Percentiles rank a stretch among this genome's conserved stretches.
These are phyloP conservation scores for Phytophthora multivora DNA, from an alignment of 352 stramenopile genomes.

Conservation along the genomic window DNA sequence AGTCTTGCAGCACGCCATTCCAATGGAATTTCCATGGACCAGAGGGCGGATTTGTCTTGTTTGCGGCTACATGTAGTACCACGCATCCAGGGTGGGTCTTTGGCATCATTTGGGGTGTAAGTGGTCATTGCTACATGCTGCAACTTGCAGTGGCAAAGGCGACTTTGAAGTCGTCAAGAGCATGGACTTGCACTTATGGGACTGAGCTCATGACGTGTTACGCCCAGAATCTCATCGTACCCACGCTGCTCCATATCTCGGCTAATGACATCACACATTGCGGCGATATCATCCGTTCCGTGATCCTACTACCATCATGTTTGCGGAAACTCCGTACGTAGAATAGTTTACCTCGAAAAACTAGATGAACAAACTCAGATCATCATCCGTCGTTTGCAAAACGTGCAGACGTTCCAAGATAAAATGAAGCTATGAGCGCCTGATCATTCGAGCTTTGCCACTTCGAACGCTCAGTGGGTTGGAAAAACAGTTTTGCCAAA, in stretches of 20 bases:
- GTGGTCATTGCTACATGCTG: too few relatives aligned
- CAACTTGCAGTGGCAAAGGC: too few relatives aligned
- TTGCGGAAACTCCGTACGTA: neutral
- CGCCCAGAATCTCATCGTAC: constrained; percentile 11
- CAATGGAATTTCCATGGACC: too few relatives aligned
- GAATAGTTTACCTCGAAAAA: neutral
- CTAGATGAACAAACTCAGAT: neutral
- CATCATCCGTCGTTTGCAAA: too few relatives aligned
- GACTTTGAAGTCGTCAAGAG: too few relatives aligned
- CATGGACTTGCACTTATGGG: neutral
- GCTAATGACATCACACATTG: constrained; percentile 7
- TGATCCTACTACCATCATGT: neutral
- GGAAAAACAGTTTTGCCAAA: constrained; percentile 5
- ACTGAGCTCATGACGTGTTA: constrained; percentile 34
- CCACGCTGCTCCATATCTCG: constrained; percentile 16
- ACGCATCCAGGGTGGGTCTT: constrained; percentile 17
- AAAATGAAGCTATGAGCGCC: constrained; percentile 1
- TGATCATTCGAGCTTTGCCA: neutral
- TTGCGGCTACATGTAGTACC: constrained; percentile 1
- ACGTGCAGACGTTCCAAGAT: neutral
- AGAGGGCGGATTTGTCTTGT: neutral
- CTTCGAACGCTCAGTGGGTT: neutral
- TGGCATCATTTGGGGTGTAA: neutral
- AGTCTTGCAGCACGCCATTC: constrained; percentile 4
- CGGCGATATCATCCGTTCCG: neutral